Evolutionary conservation across 345 rosid genomes (phyloP).

Genomic region (Carallia pectinifolia): DNA sequence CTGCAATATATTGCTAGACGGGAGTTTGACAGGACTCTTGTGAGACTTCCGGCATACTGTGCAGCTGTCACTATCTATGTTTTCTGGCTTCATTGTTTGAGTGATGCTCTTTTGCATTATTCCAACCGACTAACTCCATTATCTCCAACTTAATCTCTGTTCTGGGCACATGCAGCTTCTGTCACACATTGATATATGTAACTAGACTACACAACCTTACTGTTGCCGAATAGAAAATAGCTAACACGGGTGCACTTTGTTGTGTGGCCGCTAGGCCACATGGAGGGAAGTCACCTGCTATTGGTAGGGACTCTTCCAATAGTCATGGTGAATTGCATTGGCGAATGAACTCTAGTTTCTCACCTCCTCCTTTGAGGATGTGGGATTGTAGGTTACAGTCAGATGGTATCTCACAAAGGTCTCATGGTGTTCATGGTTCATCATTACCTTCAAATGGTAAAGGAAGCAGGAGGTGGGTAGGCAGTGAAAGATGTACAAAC

Average conservation of each 20-base stretch:
- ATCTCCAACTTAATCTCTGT: conserved; percentile 9
- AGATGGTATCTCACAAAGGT: conserved; percentile 40
- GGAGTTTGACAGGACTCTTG: conserved; percentile 8
- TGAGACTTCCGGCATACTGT: not conserved
- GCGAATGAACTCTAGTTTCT: conserved; percentile 79
- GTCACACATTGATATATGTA: conserved; percentile 9
- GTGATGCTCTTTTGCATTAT: conserved; percentile 9
- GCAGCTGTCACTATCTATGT: conserved; percentile 16
- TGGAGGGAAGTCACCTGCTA: conserved; percentile 51
- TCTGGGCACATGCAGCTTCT: conserved; percentile 18
- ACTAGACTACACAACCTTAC: conserved; percentile 22
- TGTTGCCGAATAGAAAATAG: conserved; percentile 46
- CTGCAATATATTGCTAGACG: conserved; percentile 3
- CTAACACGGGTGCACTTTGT: conserved; percentile 94
- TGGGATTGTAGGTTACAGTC: conserved; percentile 63
- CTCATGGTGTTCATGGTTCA: conserved; percentile 41
- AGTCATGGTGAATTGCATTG: conserved; percentile 54
- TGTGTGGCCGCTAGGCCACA: conserved; percentile 98
- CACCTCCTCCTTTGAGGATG: conserved; percentile 65
- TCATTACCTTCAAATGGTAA: conserved; percentile 44
- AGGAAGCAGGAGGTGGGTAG: conserved; percentile 52
- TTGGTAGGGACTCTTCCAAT: conserved; percentile 38
- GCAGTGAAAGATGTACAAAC: conserved; percentile 39
- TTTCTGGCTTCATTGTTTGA: conserved; percentile 4
- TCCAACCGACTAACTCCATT: not conserved